Evolutionary conservation across 2,329 filamentous ascomycete species (phyloP).

Genomic region (Emergomyces orientalis): DNA sequence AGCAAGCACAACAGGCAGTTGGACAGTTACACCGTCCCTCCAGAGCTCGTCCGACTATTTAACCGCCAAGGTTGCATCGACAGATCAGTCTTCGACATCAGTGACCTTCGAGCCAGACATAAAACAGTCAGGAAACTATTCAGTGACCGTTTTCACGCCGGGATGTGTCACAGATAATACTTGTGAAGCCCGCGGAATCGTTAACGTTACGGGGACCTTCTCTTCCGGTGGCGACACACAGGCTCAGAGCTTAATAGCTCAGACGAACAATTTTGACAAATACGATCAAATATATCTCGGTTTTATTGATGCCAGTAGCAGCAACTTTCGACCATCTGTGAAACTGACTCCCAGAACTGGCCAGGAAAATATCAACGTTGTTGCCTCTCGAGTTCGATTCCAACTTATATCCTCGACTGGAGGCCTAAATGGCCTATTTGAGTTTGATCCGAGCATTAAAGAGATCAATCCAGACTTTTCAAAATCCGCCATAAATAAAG

Average conservation of each 20-base stretch:
- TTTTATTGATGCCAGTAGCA: slow-evolving; percentile 64
- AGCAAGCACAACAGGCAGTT: slow-evolving; percentile 63
- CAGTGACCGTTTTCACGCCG: slow-evolving; percentile 82
- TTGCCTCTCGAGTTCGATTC: slow-evolving; percentile 84
- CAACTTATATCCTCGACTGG: slow-evolving; percentile 53
- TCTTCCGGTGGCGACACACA: slow-evolving; percentile 41
- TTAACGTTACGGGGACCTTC: slow-evolving; percentile 71
- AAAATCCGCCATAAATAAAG: slow-evolving; percentile 64
- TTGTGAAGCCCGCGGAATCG: slow-evolving; percentile 65
- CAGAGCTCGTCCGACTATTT: slow-evolving; percentile 65
- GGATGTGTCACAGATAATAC: slow-evolving; percentile 74
- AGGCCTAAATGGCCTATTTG: slow-evolving; percentile 80
- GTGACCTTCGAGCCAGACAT: slow-evolving; percentile 79
- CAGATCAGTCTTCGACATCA: slow-evolving; percentile 49
- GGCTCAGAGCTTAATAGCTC: slow-evolving; percentile 58
- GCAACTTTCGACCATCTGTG: slow-evolving; percentile 67
- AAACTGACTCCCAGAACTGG: slow-evolving; percentile 62
- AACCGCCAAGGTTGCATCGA: slow-evolving; percentile 54
- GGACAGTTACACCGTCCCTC: slow-evolving; percentile 58
- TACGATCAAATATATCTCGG: slow-evolving; percentile 89
- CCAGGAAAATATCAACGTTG: slow-evolving; percentile 58
- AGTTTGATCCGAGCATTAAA: slow-evolving; percentile 62
- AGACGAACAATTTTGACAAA: slow-evolving; percentile 95
- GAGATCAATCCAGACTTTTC: slow-evolving; percentile 56
- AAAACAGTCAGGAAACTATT: slow-evolving; percentile 81